phyloP scores from a whole-genome alignment of 2,329 filamentous ascomycete genomes.

The Phyllosticta citrichinensis region DNA sequence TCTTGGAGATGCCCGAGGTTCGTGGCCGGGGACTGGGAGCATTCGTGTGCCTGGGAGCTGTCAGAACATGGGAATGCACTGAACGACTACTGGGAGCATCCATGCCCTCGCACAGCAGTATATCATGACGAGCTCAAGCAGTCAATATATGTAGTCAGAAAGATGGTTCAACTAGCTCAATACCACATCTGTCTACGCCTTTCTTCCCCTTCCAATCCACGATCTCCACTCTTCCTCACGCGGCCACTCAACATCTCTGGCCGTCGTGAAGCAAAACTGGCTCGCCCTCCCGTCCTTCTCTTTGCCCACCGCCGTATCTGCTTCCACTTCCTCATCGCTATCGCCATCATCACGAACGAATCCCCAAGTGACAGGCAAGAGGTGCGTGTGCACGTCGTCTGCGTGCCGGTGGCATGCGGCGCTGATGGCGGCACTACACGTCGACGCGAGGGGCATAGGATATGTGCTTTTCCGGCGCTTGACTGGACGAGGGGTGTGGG shows the following conservation, averaged over 20 bases:
- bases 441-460: conserved; percentile 19
- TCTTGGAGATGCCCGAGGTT: neutral
- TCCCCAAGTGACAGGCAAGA: conserved; percentile 21
- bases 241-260: neutral
- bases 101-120: too few species aligned
- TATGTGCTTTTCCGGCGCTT: neutral
- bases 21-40: neutral
- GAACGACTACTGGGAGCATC: too few species aligned
- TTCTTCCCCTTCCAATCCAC: neutral
- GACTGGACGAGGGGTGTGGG: neutral
- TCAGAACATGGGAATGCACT: neutral
- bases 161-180: too few species aligned
- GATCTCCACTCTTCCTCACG: neutral
- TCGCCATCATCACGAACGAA: conserved; percentile 10
- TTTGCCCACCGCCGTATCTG: too few species aligned
- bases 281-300: neutral
- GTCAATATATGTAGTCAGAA: too few species aligned
- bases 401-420: conserved; percentile 21
- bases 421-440: conserved; percentile 24
- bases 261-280: neutral
- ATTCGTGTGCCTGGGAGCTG: neutral
- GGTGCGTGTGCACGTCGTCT: conserved; percentile 13
- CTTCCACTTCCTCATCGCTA: conserved; percentile 4
- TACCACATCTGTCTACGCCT: too few species aligned
- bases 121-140: too few species aligned